Conservation (phyloP, 768 basidiomycete species). For the Trametes cinnabarina region DNA sequence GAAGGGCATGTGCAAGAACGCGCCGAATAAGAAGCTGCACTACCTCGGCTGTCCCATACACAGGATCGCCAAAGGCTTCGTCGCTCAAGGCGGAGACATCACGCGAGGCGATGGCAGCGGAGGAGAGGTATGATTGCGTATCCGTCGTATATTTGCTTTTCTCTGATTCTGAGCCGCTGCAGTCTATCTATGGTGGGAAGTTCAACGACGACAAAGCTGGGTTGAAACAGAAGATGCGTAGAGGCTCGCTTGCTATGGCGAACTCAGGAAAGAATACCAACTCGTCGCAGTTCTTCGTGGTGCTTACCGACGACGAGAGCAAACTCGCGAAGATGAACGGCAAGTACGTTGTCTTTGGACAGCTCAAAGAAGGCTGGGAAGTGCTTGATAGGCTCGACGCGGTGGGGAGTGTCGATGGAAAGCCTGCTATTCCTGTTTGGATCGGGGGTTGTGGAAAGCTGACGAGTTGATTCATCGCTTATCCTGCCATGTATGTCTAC, state of each 20-base stretch:
- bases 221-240: slow-evolving; percentile 38
- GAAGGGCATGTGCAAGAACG: slow-evolving; percentile 44
- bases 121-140: slow-evolving; percentile 47
- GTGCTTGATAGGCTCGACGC: slow-evolving; percentile 35
- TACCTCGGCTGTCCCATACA: slow-evolving; percentile 46
- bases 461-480: too few relatives aligned
- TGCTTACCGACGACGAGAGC: slow-evolving; percentile 41
- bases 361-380: slow-evolving; percentile 33
- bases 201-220: slow-evolving; percentile 54
- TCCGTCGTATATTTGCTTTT: too few relatives aligned
- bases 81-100: slow-evolving; percentile 55
- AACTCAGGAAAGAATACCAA: slow-evolving; percentile 50
- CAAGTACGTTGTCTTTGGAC: slow-evolving; percentile 47
- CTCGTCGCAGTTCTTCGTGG: slow-evolving; percentile 51
- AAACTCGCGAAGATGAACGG: slow-evolving; percentile 47
- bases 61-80: slow-evolving; percentile 46
- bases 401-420: slow-evolving; percentile 35
- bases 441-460: slow-evolving; percentile 38
- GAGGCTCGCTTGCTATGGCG: slow-evolving; percentile 52
- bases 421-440: slow-evolving; percentile 40
- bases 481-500: too few relatives aligned
- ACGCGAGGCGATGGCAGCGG: slow-evolving; percentile 52
- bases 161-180: background rate
- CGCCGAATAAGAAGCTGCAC: slow-evolving; percentile 44
- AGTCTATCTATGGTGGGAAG: slow-evolving; percentile 48